These are phyloP conservation scores for Cyclotella sp. DNA, from an alignment of 108 stramenopile genomes.

Conservation along the genomic window DNA sequence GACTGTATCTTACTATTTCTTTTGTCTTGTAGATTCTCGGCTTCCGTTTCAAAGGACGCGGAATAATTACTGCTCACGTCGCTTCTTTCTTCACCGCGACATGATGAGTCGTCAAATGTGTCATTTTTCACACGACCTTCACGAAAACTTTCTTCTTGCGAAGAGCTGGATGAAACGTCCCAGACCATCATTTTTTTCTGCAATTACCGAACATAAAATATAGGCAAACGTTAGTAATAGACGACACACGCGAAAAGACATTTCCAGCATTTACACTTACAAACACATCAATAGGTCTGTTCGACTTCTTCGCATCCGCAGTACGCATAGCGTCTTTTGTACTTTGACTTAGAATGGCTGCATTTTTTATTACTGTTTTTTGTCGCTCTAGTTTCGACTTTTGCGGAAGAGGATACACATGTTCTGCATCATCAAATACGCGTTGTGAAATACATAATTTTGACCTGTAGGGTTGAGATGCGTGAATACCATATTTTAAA, in stretches of 20 bases:
- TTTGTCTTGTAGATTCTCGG: background rate
- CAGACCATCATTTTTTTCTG: background rate
- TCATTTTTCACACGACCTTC: background rate
- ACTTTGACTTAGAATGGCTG: background rate
- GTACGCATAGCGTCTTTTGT: background rate
- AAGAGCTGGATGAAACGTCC: background rate
- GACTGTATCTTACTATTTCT: background rate
- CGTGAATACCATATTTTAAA: conserved; percentile 4
- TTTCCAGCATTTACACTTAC: background rate
- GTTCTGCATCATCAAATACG: background rate
- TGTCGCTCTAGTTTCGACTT: background rate
- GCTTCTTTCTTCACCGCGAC: background rate
- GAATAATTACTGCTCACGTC: background rate
- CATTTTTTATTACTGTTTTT: background rate
- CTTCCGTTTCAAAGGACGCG: background rate
- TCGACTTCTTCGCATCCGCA: background rate
- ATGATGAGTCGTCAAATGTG: background rate
- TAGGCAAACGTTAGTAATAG: background rate
- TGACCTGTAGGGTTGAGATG: background rate
- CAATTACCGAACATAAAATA: background rate
- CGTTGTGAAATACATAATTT: background rate
- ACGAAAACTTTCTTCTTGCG: background rate
- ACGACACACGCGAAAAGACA: background rate
- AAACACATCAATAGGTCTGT: background rate
- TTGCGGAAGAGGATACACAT: background rate